phyloP scores from a whole-genome alignment of 108 stramenopile species.

The Mediolabrus comicus region DNA sequence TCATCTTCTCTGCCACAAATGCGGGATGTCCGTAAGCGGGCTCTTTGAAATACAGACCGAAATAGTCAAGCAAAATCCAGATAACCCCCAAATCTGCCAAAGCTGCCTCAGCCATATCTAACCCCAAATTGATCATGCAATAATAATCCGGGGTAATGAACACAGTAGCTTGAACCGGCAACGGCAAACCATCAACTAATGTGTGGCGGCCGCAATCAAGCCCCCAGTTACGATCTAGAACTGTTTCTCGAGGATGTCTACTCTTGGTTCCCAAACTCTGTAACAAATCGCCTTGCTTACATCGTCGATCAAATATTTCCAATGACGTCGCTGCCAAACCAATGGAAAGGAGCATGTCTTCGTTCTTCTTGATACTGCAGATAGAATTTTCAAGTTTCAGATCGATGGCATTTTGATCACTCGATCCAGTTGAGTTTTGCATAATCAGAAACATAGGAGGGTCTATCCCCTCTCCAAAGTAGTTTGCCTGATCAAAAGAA shows the following conservation, averaged over 20 bases:
- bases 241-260: conserved; percentile 6
- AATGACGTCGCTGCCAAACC: conserved; percentile 46
- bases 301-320: conserved; percentile 49
- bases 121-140: conserved; percentile 76
- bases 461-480: conserved; percentile 9
- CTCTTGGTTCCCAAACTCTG: conserved; percentile 10
- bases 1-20: conserved; percentile 51
- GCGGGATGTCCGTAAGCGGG: conserved; percentile 69
- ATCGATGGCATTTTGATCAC: conserved; percentile 14
- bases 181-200: conserved; percentile 46
- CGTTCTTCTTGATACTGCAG: conserved; percentile 49
- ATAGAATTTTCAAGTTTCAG: conserved; percentile 39
- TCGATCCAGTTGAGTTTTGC: too few relatives aligned
- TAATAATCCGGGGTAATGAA: conserved; percentile 77
- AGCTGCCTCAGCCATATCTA: conserved; percentile 46
- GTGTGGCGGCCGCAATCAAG: conserved; percentile 59
- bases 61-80: conserved; percentile 76
- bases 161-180: conserved; percentile 69
- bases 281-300: neutral
- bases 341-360: conserved; percentile 30
- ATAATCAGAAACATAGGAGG: neutral
- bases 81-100: conserved; percentile 63
- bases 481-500: conserved; percentile 26
- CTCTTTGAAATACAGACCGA: conserved; percentile 67
- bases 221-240: conserved; percentile 73